Base-by-base conservation (phyloP, 352 stramenopile genomes). In the Phytophthora brassicae region DNA sequence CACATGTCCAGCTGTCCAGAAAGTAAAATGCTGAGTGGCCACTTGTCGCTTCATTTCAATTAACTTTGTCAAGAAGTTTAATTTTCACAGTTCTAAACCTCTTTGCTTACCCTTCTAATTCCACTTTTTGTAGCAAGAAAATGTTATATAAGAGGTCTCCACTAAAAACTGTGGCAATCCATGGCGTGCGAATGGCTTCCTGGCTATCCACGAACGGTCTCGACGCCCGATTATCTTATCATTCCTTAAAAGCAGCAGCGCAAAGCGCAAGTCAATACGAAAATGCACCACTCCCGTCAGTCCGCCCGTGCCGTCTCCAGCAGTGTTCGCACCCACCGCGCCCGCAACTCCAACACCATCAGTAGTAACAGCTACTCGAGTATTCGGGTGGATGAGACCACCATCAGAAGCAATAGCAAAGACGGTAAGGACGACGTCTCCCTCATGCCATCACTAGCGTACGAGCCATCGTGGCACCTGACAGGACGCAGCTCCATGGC, bases 401-500 rank as follows among this genome's bases (percentile, higher is more conserved):
- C n/a, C 38, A 26, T 4, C 14, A 16, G 31, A 14, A 42, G 8
- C 35, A 42, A 19, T 42, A 42, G 35, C 35, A 42, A 17, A 6
- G 35, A 8, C n/a, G 54, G 46, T 39, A 12, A 17, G 26, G 20
- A 8, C n/a, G 54, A 50, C 36, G 11, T 22, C 19, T 12, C 35
- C 22, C 4, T 13, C 13, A 31, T 49, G 7, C 48, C 48, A 2
- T n/a, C 8, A 19, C 35, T 43, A 6, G 23, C 48, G 16, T 65
- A 69, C 39, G 66, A 74, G 61, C 51, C 61, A 8, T 67, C 60
- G 45, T 74, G 56, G 54, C 55, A 33, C 31, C 53, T 54, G 29
- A 66, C 60, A 1, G 65, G 65, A 2, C 56, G 51, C 33, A 63
- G 66, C 46, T 74, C 61, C 61, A 74, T 74, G 61, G 50, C 66